phyloP scores from a whole-genome alignment of 106 monocot species.

The Platanthera guangdongensis region DNA sequence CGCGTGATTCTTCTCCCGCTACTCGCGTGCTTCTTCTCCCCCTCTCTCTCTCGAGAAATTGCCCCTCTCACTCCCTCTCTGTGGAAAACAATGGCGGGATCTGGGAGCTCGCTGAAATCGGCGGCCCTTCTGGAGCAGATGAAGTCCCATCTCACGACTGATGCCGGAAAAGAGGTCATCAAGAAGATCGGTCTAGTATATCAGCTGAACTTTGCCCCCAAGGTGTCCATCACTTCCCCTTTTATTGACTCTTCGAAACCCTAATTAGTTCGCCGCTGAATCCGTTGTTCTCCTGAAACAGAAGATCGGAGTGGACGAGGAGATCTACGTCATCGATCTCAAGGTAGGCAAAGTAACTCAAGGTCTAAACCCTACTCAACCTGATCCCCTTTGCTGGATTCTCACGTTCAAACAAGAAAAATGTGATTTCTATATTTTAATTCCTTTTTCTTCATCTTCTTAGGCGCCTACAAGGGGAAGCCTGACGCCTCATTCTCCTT shows the following conservation, averaged over 20 bases:
- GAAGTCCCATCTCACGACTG: slow-evolving; percentile 63
- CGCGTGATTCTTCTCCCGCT: too few species aligned
- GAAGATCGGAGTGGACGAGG: slow-evolving; percentile 92
- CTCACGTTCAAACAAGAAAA: too few species aligned
- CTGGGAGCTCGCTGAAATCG: slow-evolving; percentile 43
- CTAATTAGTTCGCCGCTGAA: background rate
- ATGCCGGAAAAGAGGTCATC: slow-evolving; percentile 64
- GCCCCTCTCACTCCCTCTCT: background rate
- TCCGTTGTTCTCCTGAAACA: slow-evolving; percentile 8
- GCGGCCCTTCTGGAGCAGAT: slow-evolving; percentile 74
- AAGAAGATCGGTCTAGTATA: slow-evolving; percentile 75
- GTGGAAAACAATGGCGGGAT: slow-evolving; percentile 17
- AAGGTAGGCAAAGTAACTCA: slow-evolving; percentile 81
- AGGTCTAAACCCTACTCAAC: too few species aligned
- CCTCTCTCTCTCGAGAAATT: slow-evolving; percentile 8
- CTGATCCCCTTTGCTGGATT: too few species aligned
- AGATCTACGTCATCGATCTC: slow-evolving; percentile 89
- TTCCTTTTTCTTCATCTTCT: too few species aligned
- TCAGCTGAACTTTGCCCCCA: slow-evolving; percentile 70
- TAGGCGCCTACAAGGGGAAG: too few species aligned
- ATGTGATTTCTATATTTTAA: too few species aligned
- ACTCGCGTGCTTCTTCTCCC: too few species aligned
- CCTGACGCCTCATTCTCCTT: too few species aligned
- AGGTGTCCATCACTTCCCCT: slow-evolving; percentile 2
- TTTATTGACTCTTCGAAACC: background rate